Conservation (phyloP, 768 basidiomycete species). For the Xerocomus brunneocitrinus region DNA sequence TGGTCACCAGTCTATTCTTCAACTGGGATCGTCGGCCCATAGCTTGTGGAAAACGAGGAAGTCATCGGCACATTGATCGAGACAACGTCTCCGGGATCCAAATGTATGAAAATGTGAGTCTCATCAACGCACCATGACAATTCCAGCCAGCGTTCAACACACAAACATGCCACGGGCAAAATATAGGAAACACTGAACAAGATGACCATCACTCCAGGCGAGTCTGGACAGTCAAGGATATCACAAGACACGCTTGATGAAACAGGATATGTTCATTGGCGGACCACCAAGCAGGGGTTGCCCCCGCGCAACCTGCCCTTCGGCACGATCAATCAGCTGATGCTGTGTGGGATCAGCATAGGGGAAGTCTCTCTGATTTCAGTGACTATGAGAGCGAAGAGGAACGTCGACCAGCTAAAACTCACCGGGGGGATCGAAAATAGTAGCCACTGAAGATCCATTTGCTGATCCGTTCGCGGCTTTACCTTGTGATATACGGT, state of each 20-base stretch:
- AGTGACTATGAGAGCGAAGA: slow-evolving; percentile 91
- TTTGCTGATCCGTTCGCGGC: slow-evolving; percentile 63
- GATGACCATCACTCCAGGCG: slow-evolving; percentile 45
- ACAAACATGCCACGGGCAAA: slow-evolving; percentile 36
- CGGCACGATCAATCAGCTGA: slow-evolving; percentile 38
- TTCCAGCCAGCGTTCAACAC: slow-evolving; percentile 34
- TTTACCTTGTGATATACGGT: slow-evolving; percentile 10
- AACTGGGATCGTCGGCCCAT: neutral
- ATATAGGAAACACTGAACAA: slow-evolving; percentile 48
- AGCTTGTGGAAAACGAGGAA: slow-evolving; percentile 94
- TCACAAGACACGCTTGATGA: slow-evolving; percentile 17
- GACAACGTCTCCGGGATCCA: slow-evolving; percentile 78
- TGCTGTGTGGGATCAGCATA: slow-evolving; percentile 39
- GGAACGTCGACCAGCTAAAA: slow-evolving; percentile 45
- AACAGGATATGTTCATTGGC: slow-evolving; percentile 53
- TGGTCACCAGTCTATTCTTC: too few relatives aligned
- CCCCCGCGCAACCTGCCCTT: slow-evolving; percentile 54
- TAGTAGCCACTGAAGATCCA: slow-evolving; percentile 58
- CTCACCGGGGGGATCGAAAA: slow-evolving; percentile 27
- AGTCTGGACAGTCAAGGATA: slow-evolving; percentile 17
- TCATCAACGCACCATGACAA: neutral
- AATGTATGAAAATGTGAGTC: slow-evolving; percentile 71
- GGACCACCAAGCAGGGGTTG: slow-evolving; percentile 44
- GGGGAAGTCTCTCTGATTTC: slow-evolving; percentile 86
- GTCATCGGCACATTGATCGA: slow-evolving; percentile 93